A percentile compares a stretch with the other conserved stretches of the same genome.
Evolutionary conservation across 2,329 filamentous ascomycete species (phyloP).

Genomic region (Didymella arachidicola): DNA sequence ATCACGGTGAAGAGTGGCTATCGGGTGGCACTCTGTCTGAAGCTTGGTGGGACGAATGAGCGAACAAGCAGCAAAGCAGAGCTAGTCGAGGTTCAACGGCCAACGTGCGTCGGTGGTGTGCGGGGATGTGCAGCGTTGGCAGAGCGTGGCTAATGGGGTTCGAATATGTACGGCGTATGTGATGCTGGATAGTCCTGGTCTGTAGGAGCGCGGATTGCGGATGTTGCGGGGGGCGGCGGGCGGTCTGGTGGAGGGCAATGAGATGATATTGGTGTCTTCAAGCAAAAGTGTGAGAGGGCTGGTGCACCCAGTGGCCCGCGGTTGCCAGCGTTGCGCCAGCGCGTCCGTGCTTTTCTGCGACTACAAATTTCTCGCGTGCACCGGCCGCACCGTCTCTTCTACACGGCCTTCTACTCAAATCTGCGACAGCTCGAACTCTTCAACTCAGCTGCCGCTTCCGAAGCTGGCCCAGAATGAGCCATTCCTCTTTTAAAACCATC

Average conservation of each 20-base stretch:
- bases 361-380: slow-evolving; percentile 34
- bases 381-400: slow-evolving; percentile 29
- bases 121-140: slow-evolving; percentile 19
- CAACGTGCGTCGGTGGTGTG: slow-evolving; percentile 22
- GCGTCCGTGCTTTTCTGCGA: slow-evolving; percentile 23
- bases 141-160: slow-evolving; percentile 1
- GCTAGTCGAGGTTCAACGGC: slow-evolving; percentile 19
- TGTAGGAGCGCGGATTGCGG: slow-evolving; percentile 8
- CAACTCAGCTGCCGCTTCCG: slow-evolving; percentile 74
- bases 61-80: slow-evolving; percentile 45
- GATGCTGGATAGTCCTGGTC: slow-evolving; percentile 8
- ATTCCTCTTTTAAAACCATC: slow-evolving; percentile 82
- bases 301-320: slow-evolving; percentile 34
- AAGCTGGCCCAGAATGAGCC: slow-evolving; percentile 72
- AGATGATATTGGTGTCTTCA: slow-evolving; percentile 29
- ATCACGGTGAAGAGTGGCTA: slow-evolving; percentile 18
- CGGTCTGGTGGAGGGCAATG: slow-evolving; percentile 29
- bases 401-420: slow-evolving; percentile 76
- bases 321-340: slow-evolving; percentile 16
- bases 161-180: slow-evolving; percentile 12
- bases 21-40: slow-evolving; percentile 28
- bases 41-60: slow-evolving; percentile 48
- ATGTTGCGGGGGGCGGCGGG: slow-evolving; percentile 25
- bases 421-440: slow-evolving; percentile 67
- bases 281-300: slow-evolving; percentile 43